Base-by-base conservation (phyloP, 805 yeast species). In the Kodamaea restingae region DNA sequence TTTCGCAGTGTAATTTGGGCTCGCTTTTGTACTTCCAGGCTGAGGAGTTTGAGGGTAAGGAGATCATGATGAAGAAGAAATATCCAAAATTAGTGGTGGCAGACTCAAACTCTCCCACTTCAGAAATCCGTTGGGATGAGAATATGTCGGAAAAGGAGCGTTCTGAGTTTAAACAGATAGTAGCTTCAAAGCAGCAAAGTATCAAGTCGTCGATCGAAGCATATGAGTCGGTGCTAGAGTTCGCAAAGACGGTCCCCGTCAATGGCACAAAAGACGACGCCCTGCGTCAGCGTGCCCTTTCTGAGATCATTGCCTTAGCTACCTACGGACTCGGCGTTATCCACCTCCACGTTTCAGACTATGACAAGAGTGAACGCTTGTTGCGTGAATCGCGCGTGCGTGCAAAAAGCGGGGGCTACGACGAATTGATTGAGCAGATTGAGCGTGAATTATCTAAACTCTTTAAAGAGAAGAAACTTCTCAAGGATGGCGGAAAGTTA, bases 241-340 rank as follows among this genome's bases (percentile, higher is more conserved):
- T 53, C 22, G 55, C 66, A n/a, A 63, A 58, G 39, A 44, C 53
- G 10, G 46, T 26, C 15, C 12, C 31, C 3, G 9, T 35, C 2
- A 25, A 15, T 3, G 17, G 10, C 11, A 11, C 33, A 12, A 30
- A 38, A 26, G 33, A 32, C 7, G 36, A 38, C 5, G 25, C 12
- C 11, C 15, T 17, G 7, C 14, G 18, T 15, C 35, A 32, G 15
- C 35, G 26, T 10, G 28, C 36, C 20, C 41, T 38, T 12, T 15
- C 32, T 7, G 36, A 38, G 17, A 78, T 84, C 1, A 78, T 84
- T 30, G 93, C 95, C 0, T 67, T 90, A 55, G 79, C 95, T 0
- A 78, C 88, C 0, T 90, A 84, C 54, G 95, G 96, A 0, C 67
- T 86, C 29, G 98, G 96, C 2, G 95, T 88, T 4, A 71, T 87